A percentile compares a stretch with the other conserved stretches of the same genome.
Evolutionary conservation across 1,284 basidiomycete species (phyloP).

Genomic region (Trichosporon asahii): DNA sequence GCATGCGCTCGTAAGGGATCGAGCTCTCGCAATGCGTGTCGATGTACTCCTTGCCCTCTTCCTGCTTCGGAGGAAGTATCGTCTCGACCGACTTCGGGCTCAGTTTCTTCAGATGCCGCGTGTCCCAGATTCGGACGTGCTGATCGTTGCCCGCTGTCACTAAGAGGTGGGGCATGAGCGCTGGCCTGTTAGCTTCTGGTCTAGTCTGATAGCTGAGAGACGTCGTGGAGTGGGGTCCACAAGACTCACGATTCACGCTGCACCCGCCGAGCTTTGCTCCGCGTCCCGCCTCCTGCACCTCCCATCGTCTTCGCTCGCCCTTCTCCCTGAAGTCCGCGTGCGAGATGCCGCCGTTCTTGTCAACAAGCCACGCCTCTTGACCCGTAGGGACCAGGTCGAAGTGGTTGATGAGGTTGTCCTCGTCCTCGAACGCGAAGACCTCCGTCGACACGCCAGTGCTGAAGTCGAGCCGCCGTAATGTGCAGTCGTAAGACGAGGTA

Average conservation of each 20-base stretch:
- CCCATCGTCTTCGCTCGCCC: conserved; percentile 39
- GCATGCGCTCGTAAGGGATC: conserved; percentile 28
- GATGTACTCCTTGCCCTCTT: conserved; percentile 15
- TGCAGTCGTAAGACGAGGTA: conserved; percentile 54
- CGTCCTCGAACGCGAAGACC: conserved; percentile 50
- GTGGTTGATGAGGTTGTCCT: conserved; percentile 52
- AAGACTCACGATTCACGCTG: conserved; percentile 51
- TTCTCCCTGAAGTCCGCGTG: conserved; percentile 52
- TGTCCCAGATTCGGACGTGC: conserved; percentile 50
- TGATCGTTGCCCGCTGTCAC: conserved; percentile 49
- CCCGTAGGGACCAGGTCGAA: conserved; percentile 53
- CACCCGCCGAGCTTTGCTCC: conserved; percentile 50
- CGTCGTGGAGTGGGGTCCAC: too few species aligned
- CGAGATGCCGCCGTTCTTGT: conserved; percentile 53
- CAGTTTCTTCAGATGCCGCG: conserved; percentile 38
- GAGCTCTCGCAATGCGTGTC: conserved; percentile 28
- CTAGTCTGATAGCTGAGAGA: too few species aligned
- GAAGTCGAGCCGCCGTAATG: conserved; percentile 52
- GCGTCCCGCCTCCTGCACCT: conserved; percentile 42
- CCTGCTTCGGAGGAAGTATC: conserved; percentile 18
- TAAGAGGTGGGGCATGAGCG: conserved; percentile 43
- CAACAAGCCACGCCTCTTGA: conserved; percentile 51
- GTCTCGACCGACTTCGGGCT: conserved; percentile 23
- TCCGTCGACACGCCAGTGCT: conserved; percentile 48
- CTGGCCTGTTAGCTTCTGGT: not conserved